Conservation (phyloP, 148 eudicot species). For the Gaultheria prostrata region DNA sequence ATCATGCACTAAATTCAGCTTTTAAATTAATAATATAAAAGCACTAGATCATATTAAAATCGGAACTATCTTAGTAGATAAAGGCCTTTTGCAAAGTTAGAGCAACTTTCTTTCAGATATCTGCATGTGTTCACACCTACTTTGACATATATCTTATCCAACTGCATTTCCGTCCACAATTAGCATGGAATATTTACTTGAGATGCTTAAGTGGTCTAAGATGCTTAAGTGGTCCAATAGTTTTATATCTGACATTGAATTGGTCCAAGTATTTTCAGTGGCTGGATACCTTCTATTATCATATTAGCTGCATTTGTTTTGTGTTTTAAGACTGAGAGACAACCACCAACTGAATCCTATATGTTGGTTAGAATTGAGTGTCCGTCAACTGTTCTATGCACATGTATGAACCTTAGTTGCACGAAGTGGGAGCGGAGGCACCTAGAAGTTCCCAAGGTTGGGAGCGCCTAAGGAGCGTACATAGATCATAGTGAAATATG, state of each 20-base stretch:
- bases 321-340: neutral
- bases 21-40: neutral
- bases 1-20: neutral
- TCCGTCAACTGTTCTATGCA: neutral
- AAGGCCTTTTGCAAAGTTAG: neutral
- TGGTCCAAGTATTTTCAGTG: neutral
- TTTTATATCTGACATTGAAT: neutral
- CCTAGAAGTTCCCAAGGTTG: too few relatives aligned
- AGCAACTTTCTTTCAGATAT: neutral
- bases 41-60: neutral
- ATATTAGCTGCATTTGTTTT: neutral
- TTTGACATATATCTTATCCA: neutral
- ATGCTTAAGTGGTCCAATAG: neutral
- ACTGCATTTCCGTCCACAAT: neutral
- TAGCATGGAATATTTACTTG: too few relatives aligned
- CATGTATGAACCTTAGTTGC: too few relatives aligned
- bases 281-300: neutral
- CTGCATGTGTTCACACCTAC: neutral
- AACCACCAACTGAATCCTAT: neutral
- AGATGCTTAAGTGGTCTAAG: too few relatives aligned
- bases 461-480: too few relatives aligned
- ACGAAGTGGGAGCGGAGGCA: too few relatives aligned
- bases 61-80: neutral
- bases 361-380: neutral
- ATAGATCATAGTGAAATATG: too few relatives aligned